Percentiles rank a stretch among this genome's conserved stretches.
Conservation (phyloP, 148 eudicot genomes). For the Agrostemma githago region DNA sequence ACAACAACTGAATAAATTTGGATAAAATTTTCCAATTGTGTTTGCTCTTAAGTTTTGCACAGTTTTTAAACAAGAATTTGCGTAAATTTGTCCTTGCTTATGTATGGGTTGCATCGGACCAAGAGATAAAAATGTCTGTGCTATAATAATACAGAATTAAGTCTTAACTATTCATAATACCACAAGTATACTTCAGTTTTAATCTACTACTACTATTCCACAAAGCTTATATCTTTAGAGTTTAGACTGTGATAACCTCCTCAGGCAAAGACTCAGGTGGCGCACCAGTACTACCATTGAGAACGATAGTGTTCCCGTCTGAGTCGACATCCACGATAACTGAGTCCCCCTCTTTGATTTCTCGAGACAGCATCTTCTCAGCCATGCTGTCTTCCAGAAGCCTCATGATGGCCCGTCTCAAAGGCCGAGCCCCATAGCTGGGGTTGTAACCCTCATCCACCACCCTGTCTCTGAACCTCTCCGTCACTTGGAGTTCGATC, state of each 20-base stretch:
- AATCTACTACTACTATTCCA: neutral
- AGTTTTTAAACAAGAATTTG: too few species aligned
- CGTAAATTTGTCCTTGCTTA: too few species aligned
- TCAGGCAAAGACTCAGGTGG: conserved; percentile 56
- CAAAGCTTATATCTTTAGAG: conserved; percentile 27
- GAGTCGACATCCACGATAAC: conserved; percentile 74
- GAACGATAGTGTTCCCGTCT: conserved; percentile 62
- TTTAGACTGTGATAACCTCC: conserved; percentile 45
- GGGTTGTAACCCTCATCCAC: conserved; percentile 89
- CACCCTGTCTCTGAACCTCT: conserved; percentile 66
- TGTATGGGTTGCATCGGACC: neutral
- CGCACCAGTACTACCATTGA: conserved; percentile 62
- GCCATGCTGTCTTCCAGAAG: conserved; percentile 93
- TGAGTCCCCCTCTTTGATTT: conserved; percentile 82
- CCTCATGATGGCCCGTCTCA: conserved; percentile 87
- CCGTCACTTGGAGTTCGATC: conserved; percentile 76
- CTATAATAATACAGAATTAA: neutral
- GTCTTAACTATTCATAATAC: too few species aligned
- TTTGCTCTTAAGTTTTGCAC: too few species aligned
- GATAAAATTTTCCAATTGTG: too few species aligned
- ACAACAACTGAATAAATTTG: too few species aligned
- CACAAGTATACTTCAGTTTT: too few species aligned
- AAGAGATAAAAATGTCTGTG: neutral
- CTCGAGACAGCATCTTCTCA: conserved; percentile 79
- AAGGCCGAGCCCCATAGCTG: conserved; percentile 82